Evolutionary conservation across 2,329 filamentous ascomycete genomes (phyloP).

Genomic region (Atkinsonella hypoxylon): DNA sequence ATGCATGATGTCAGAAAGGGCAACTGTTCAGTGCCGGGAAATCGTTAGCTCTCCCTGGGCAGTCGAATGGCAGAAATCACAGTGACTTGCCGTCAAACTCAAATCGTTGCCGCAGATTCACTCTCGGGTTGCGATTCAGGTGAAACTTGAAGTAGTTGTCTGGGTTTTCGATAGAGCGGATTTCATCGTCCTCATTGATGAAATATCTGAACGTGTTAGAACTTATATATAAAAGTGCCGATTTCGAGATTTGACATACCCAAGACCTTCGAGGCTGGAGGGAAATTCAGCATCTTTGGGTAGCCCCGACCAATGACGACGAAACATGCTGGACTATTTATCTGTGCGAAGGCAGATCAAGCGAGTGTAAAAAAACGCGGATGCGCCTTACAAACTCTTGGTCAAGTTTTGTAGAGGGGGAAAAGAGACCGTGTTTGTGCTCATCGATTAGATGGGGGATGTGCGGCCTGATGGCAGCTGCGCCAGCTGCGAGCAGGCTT

Average conservation of each 20-base stretch:
- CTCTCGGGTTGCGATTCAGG: slow-evolving; percentile 58
- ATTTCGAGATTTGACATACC: slow-evolving; percentile 33
- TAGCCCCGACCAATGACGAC: slow-evolving; percentile 53
- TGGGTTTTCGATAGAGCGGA: slow-evolving; percentile 57
- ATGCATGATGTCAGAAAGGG: slow-evolving; percentile 47
- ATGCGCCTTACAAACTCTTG: no score
- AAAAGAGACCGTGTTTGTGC: no score
- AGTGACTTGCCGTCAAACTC: slow-evolving; percentile 55
- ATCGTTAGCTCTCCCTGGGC: not conserved
- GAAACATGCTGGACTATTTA: slow-evolving; percentile 49
- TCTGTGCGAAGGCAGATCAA: not conserved
- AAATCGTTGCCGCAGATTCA: slow-evolving; percentile 65
- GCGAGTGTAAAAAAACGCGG: no score
- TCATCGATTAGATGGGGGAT: not conserved
- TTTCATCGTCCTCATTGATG: slow-evolving; percentile 61
- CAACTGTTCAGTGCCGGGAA: slow-evolving; percentile 32
- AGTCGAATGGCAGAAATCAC: not conserved
- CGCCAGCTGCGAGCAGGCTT: not conserved
- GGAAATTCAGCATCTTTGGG: slow-evolving; percentile 60
- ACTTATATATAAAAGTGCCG: not conserved
- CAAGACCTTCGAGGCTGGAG: slow-evolving; percentile 54
- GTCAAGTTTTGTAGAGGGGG: no score
- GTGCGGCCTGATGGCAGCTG: not conserved
- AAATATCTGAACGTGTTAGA: slow-evolving; percentile 49
- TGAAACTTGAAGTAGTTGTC: slow-evolving; percentile 64